Base-by-base conservation (phyloP, 2,329 filamentous ascomycete genomes). In the Aureobasidium pullulans region DNA sequence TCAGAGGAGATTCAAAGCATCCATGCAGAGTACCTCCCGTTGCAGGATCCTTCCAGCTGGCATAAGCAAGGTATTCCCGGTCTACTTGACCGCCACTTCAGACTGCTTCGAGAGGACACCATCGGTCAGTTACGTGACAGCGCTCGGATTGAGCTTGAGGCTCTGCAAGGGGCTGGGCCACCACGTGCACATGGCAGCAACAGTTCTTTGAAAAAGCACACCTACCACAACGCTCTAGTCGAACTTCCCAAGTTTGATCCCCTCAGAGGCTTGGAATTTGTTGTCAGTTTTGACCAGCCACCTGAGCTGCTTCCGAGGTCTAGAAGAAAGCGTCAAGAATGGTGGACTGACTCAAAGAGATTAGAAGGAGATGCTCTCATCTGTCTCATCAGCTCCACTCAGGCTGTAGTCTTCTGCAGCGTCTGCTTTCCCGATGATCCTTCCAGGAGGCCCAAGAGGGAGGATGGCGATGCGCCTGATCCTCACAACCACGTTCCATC, bases 61-160 rank as follows among this genome's bases (percentile, higher is more conserved):
- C 75, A 81, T 62, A 66, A 75, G 15, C 63, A 67, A 3, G 77
- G 79, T 1, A 73, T 79, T 10, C 68, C 67, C 4, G 79, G 81
- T 2, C 73, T 81, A 1, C 66, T 84, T 0, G 81, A 84, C 66
- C 72, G 77, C 58, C 77, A 84, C 57, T 84, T 84, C 50, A 76
- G 82, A 15, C 74, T 84, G 1, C 66, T 84, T 1, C 74, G 81
- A 2, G 79, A 84, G 66, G 81, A 84, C 62, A 81, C 77, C 0
- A 71, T 84, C 2, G 79, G 79, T 0, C 77, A 81, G 60, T 70
- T 84, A 4, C 73, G 79, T 39, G 78, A 83, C 63, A 75, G 75
- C 0, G 75, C 81, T 2, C 71, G 72, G 40, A 62, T 72, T 28
- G 71, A 77, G 50, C 67, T 79, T 9, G 67, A 76, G 3, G 62